Evolutionary conservation across 805 yeast genomes (phyloP).

Genomic region (Starmera dryadoides): DNA sequence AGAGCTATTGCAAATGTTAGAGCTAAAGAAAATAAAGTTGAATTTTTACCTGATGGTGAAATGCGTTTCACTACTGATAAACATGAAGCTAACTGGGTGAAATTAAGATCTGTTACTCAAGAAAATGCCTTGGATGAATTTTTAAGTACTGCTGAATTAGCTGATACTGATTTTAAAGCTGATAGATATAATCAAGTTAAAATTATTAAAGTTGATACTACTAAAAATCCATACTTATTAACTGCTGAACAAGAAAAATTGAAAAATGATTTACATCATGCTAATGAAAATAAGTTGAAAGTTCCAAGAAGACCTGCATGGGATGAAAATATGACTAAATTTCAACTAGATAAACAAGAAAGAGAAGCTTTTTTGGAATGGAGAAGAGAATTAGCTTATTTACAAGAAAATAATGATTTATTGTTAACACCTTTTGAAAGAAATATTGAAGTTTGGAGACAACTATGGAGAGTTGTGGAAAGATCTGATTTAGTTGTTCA

Average conservation of each 20-base stretch:
- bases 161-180: constrained; percentile 94
- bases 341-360: constrained; percentile 79
- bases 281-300: constrained; percentile 62
- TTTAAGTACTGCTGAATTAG: constrained; percentile 89
- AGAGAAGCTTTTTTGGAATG: constrained; percentile 87
- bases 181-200: constrained; percentile 78
- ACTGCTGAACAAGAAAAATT: constrained; percentile 59
- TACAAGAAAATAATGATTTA: constrained; percentile 81
- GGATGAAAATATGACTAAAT: constrained; percentile 63
- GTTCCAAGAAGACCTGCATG: constrained; percentile 94
- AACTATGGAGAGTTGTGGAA: constrained; percentile 96
- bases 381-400: constrained; percentile 83
- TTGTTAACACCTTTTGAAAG: constrained; percentile 94
- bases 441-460: constrained; percentile 97
- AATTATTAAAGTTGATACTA: constrained; percentile 65
- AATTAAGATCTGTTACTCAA: constrained; percentile 88
- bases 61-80: constrained; percentile 81
- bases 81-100: constrained; percentile 84
- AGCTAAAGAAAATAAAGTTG: constrained; percentile 59
- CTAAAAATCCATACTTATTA: constrained; percentile 51
- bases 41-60: constrained; percentile 77
- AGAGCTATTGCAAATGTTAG: constrained; percentile 73
- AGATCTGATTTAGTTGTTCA: constrained; percentile 92
- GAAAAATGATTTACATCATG: constrained; percentile 54
- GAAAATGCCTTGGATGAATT: constrained; percentile 93